phyloP scores from a whole-genome alignment of 768 basidiomycete species.

The Phaeolepiota aurea region DNA sequence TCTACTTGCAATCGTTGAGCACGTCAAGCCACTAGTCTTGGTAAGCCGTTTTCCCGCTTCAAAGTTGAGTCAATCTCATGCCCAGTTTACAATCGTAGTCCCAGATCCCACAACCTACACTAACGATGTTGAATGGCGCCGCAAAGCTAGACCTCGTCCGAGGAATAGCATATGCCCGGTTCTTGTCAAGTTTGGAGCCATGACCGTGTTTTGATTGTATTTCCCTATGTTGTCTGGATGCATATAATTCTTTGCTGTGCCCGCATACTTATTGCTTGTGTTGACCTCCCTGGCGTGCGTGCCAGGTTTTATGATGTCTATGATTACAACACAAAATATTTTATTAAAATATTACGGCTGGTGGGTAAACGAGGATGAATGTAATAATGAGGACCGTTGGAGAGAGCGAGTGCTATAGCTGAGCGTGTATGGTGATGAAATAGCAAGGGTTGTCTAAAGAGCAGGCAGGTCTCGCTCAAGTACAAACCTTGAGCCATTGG shows the following conservation, averaged over 20 bases:
- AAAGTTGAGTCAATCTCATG: not conserved
- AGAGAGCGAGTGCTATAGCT: no score
- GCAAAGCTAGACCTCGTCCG: slow-evolving; percentile 58
- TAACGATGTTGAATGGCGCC: slow-evolving; percentile 40
- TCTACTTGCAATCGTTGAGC: slow-evolving; percentile 53
- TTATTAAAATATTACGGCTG: no score
- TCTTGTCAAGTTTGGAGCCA: slow-evolving; percentile 46
- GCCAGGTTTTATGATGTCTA: no score
- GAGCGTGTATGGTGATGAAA: no score
- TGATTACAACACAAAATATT: no score
- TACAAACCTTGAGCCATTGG: slow-evolving; percentile 41
- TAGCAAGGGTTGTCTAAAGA: no score
- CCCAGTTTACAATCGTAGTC: slow-evolving; percentile 5
- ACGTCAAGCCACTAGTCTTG: slow-evolving; percentile 48
- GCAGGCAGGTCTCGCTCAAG: no score
- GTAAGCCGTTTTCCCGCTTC: slow-evolving; percentile 37
- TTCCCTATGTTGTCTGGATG: not conserved
- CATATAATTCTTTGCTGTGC: not conserved
- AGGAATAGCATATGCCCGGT: slow-evolving; percentile 54
- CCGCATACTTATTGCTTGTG: not conserved
- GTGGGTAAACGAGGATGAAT: no score
- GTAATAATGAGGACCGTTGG: no score
- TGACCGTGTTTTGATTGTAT: slow-evolving; percentile 4
- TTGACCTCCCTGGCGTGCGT: no score
- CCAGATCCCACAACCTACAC: slow-evolving; percentile 18